Evolutionary conservation across 148 eudicot genomes (phyloP).

Genomic region (Nepenthes mirabilis): DNA sequence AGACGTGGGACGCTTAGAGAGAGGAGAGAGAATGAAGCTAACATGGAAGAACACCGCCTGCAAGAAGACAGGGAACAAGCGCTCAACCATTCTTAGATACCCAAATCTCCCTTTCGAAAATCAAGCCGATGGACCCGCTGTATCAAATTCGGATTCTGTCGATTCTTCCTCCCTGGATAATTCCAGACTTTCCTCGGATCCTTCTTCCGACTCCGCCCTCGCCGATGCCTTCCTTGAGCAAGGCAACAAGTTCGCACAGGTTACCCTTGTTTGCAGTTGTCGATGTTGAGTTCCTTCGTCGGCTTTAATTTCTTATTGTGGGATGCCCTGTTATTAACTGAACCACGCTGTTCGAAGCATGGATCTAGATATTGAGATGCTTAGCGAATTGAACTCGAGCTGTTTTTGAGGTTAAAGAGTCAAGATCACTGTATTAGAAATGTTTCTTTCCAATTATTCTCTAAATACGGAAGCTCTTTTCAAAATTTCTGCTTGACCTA

Average conservation of each 20-base stretch:
- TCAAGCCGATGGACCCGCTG: constrained; percentile 1
- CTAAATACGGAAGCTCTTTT: no score
- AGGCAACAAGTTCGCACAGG: constrained; percentile 66
- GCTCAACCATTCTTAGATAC: constrained; percentile 10
- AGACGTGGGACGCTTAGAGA: no score
- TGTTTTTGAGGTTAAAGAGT: no score
- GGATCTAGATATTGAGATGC: no score
- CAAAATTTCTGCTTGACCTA: no score
- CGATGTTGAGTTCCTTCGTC: no score
- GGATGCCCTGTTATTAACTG: no score
- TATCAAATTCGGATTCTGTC: background rate
- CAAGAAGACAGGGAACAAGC: constrained; percentile 2
- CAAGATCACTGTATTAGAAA: no score
- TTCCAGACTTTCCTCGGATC: constrained; percentile 3
- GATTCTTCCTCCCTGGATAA: background rate
- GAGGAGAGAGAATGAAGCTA: constrained; percentile 39
- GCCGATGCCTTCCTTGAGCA: constrained; percentile 33
- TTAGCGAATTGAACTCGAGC: no score
- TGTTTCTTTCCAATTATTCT: no score
- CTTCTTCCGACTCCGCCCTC: constrained; percentile 11
- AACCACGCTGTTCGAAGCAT: no score
- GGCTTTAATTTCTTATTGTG: no score
- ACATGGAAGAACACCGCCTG: constrained; percentile 40
- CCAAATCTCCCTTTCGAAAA: constrained; percentile 40
- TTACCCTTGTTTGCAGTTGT: background rate